Conservation (phyloP, 768 basidiomycete species). For the Tricholoma matsutake region DNA sequence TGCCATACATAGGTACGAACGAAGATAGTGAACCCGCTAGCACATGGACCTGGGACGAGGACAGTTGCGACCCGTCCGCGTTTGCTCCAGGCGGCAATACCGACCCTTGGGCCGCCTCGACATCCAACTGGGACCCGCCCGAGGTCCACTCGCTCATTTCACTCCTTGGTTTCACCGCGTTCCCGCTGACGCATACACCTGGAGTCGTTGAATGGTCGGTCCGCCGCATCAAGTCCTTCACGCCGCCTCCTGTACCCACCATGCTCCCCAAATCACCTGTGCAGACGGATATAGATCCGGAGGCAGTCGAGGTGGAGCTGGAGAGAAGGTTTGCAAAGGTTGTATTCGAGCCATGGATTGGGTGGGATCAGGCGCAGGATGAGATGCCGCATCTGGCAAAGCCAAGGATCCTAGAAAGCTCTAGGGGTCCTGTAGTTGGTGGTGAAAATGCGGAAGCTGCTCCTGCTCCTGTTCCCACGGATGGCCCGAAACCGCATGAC, state of each 20-base stretch:
- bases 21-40: constrained; percentile 6
- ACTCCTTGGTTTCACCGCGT: constrained; percentile 51
- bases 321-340: constrained; percentile 34
- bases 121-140: constrained; percentile 17
- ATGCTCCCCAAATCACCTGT: constrained; percentile 24
- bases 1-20: constrained; percentile 11
- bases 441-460: constrained; percentile 10
- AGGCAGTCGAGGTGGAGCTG: constrained; percentile 38
- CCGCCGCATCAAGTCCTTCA: constrained; percentile 50
- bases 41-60: constrained; percentile 3
- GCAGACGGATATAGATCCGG: constrained; percentile 22
- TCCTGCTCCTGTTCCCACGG: constrained; percentile 15
- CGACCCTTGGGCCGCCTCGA: constrained; percentile 9
- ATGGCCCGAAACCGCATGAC: constrained; percentile 38
- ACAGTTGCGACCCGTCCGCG: background rate
- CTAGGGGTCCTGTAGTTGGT: constrained; percentile 26
- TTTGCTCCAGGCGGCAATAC: background rate
- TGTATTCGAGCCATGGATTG: constrained; percentile 39
- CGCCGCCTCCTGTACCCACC: constrained; percentile 31
- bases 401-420: constrained; percentile 36
- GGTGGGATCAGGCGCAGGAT: constrained; percentile 34
- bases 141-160: constrained; percentile 30
- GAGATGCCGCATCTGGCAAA: constrained; percentile 31
- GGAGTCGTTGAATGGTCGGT: constrained; percentile 67
- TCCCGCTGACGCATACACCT: constrained; percentile 61